These are phyloP conservation scores for Orbilia brochopaga DNA, from an alignment of 2,329 filamentous ascomycete genomes.

Conservation along the genomic window DNA sequence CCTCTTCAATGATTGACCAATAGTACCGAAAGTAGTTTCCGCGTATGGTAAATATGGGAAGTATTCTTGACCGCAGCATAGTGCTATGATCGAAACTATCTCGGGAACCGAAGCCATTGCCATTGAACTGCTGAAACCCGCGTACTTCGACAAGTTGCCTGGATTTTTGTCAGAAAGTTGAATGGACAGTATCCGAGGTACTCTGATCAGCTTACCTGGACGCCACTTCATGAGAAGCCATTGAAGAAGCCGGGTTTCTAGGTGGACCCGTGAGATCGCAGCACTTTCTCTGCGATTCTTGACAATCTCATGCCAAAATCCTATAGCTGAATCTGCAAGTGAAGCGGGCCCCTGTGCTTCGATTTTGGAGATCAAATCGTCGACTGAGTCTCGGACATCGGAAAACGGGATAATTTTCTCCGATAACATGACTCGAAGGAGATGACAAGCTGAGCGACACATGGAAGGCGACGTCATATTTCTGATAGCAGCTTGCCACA, in stretches of 20 bases:
- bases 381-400: conserved; percentile 71
- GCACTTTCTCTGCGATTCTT: conserved; percentile 64
- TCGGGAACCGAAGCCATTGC: conserved; percentile 67
- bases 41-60: conserved; percentile 68
- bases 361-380: conserved; percentile 74
- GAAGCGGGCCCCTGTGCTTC: conserved; percentile 80
- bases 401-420: conserved; percentile 71
- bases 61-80: conserved; percentile 72
- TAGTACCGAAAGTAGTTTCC: conserved; percentile 55
- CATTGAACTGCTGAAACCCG: conserved; percentile 40
- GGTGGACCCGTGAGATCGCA: conserved; percentile 62
- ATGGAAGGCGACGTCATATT: conserved; percentile 72
- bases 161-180: conserved; percentile 50
- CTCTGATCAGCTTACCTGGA: conserved; percentile 66
- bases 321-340: conserved; percentile 78
- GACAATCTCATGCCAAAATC: conserved; percentile 73
- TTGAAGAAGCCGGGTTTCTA: conserved; percentile 67
- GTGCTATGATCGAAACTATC: conserved; percentile 69
- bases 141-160: conserved; percentile 40
- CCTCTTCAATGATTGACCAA: conserved; percentile 35
- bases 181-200: conserved; percentile 42
- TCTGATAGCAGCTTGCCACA: conserved; percentile 77
- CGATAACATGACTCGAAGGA: conserved; percentile 73
- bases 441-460: conserved; percentile 76
- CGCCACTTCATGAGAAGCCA: conserved; percentile 87